These are phyloP conservation scores for Penicillium sp. DNA, from an alignment of 2,329 filamentous ascomycete genomes.

Conservation along the genomic window DNA sequence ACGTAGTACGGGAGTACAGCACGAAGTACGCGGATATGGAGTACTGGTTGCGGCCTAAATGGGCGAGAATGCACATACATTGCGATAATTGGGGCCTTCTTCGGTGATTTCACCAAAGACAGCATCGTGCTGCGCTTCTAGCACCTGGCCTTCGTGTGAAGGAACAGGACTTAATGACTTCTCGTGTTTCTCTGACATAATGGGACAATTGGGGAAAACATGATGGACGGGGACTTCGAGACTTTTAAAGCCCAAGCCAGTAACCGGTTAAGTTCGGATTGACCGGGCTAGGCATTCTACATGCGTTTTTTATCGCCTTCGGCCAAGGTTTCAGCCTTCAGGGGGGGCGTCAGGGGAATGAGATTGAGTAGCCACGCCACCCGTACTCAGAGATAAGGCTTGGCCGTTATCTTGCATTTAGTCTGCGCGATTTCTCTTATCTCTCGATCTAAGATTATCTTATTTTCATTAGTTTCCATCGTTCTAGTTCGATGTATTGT, in stretches of 20 bases:
- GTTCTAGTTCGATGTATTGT: neutral
- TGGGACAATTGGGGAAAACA: neutral
- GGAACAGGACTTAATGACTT: neutral
- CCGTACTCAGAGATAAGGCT: neutral
- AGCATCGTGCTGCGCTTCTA: neutral
- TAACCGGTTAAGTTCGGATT: neutral
- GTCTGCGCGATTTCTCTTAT: neutral
- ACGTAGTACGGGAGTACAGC: neutral
- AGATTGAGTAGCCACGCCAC: neutral
- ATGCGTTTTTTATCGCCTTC: neutral
- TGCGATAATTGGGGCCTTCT: constrained; percentile 5
- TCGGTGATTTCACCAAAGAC: neutral
- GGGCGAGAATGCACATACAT: constrained; percentile 1
- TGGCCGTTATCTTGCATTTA: neutral
- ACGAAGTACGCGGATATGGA: neutral
- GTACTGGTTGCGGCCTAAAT: neutral
- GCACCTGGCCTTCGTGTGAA: neutral
- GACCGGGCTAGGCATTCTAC: neutral
- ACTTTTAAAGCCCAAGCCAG: neutral
- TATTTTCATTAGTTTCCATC: neutral
- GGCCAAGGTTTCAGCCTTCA: neutral
- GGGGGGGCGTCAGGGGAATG: neutral
- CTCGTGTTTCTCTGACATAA: neutral
- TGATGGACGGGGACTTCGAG: neutral
- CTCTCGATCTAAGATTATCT: neutral